Evolutionary conservation across 108 stramenopile genomes (phyloP), one percentile per base, ranked within the genome.

Genomic region (Pinguiococcus pyrenoidosus): DNA sequence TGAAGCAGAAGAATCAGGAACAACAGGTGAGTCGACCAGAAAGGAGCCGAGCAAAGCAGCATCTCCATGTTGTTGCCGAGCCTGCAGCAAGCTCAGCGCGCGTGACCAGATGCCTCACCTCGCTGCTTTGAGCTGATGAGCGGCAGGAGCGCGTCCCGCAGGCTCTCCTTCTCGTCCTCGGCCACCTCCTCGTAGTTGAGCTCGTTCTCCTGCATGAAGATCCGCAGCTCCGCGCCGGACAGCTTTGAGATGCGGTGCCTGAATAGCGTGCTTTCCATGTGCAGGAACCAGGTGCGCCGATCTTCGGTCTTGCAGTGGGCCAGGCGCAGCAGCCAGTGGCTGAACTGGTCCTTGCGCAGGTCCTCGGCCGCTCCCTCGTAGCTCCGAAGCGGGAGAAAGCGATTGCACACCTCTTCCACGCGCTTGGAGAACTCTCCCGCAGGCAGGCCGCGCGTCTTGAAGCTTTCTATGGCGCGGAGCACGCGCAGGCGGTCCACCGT

Each of bases 311-410:
- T 82, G 71, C 87, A 90, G 69, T 92, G 92, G 32, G 90, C 89
- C 7, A 89, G 69, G 16, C 95, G 71, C 22, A 96, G 69, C 28
- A 96, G 89, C 69, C 87, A 93, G 70, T 96, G 95, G 4, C 88
- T 90, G 41, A 82, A 71, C n/a, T 46, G 46, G 61, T 96, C 95
- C 34, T 46, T 80, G 55, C 57, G 22, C 8, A 26, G 24, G 5
- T 44, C 43, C 34, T 8, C 43, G 32, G 16, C 49, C 21, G 49
- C 33, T 34, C 10, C 58, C n/a, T n/a, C n/a, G n/a, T n/a, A n/a
- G 28, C 9, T 48, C 41, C 49, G 49, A 37, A 18, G 10, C 9
- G 17, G 40, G 5, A 54, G 13, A 16, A 17, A 26, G n/a, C 38
- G 8, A 6, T n/a, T 10, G 4, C 21, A 26, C 8, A 30, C 16